Base-by-base conservation (phyloP, 768 basidiomycete species). In the Tulasnella sp. region DNA sequence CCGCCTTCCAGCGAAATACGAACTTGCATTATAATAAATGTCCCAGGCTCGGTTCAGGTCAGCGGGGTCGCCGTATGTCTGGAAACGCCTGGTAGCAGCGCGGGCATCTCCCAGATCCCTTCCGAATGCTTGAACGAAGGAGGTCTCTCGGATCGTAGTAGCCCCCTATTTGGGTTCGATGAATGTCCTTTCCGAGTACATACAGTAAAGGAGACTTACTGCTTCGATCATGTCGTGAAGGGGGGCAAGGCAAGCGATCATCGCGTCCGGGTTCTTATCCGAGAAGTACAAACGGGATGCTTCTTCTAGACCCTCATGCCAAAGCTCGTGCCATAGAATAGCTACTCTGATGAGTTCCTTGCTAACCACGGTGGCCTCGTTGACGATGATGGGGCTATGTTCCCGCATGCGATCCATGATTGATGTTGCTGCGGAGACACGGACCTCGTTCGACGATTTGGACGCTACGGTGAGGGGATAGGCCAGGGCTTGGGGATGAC, bases 11-110 rank as follows among this genome's bases (percentile, higher is more conserved):
- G 20, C 11, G 12, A 7, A 24, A 22, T n/a, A 85, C 92, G 82
- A 84, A 96, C 96, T 74, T 91, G 92, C 58, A 28, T 60, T 60
- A 84, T 98, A 99, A 86, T 99, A 99, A 40, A 98, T 96, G 84
- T 99, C 98, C 98, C 98, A 99, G 44, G 98, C 98, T 84, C 94
- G 95, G 85, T 99, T 98, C 73, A 99, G 87, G 84, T 98, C 96
- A 75, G 91, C 92, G 79, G 91, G 90, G 84, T 99, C 97, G 37
- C 94, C 94, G 84, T 94, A 94, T 31, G 90, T 89, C 60, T 93
- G 92, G 88, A 93, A 99, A 75, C 95, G 90, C 75, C 92, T 90
- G 83, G 95, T 96, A 46, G 96, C 95, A 84, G 97, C 96, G 60
- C 96, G 91, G 18, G 98, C 98, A 84, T 97, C 96, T 41, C 91